These are phyloP conservation scores for Candida buenavistaensis DNA, from an alignment of 1,139 yeast species.

Conservation along the genomic window DNA sequence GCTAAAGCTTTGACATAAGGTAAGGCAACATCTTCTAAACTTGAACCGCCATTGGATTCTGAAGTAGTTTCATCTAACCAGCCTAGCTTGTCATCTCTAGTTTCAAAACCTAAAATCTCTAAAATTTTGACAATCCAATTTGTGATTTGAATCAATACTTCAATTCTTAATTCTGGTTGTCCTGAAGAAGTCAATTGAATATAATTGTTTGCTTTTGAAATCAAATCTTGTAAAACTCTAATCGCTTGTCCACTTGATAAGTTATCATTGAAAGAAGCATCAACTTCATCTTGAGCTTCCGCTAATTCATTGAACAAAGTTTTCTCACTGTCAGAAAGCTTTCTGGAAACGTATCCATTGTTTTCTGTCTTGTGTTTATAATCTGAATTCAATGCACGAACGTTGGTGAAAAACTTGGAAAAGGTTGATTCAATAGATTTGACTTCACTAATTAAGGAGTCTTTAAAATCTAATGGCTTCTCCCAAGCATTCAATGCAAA, in stretches of 20 bases:
- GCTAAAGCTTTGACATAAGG: slow-evolving; percentile 82
- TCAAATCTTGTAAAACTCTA: slow-evolving; percentile 63
- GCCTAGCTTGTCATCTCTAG: slow-evolving; percentile 71
- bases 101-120: slow-evolving; percentile 70
- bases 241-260: slow-evolving; percentile 77
- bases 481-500: slow-evolving; percentile 94
- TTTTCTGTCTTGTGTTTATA: slow-evolving; percentile 50
- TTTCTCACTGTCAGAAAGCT: slow-evolving; percentile 53
- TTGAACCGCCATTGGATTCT: slow-evolving; percentile 20
- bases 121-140: slow-evolving; percentile 72
- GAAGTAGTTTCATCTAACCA: slow-evolving; percentile 55
- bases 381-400: slow-evolving; percentile 72
- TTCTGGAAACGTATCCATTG: slow-evolving; percentile 56
- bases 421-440: slow-evolving; percentile 71
- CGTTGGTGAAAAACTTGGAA: slow-evolving; percentile 79
- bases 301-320: slow-evolving; percentile 52
- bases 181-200: slow-evolving; percentile 51
- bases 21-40: slow-evolving; percentile 66
- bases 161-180: slow-evolving; percentile 54
- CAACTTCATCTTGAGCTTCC: slow-evolving; percentile 60
- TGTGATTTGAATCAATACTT: slow-evolving; percentile 63
- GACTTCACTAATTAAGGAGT: slow-evolving; percentile 72
- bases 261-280: slow-evolving; percentile 84
- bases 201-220: slow-evolving; percentile 71
- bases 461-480: slow-evolving; percentile 88